phyloP scores from a whole-genome alignment of 495 filamentous ascomycete genomes.

The Pyrenula aspistea region DNA sequence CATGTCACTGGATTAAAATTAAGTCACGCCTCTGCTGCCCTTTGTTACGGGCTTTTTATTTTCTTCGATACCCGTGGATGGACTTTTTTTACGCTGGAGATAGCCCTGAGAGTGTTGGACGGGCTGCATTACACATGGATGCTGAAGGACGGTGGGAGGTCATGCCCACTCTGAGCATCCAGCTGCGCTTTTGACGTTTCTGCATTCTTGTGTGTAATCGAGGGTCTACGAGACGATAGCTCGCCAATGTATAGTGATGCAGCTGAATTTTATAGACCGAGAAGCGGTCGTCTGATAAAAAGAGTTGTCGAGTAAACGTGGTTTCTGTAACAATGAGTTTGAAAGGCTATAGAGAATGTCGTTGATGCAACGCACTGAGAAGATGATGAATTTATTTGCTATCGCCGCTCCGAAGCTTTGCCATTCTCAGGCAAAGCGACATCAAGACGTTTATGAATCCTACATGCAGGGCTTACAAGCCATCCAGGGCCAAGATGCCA shows the following conservation, averaged over 20 bases:
- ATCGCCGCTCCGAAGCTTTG: too few species aligned
- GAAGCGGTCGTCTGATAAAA: too few species aligned
- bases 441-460: too few species aligned
- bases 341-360: too few species aligned
- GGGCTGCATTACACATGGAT: neutral
- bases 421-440: too few species aligned
- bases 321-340: too few species aligned
- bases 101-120: neutral
- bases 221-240: neutral
- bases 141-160: neutral
- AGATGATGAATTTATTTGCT: too few species aligned
- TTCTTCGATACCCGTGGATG: neutral
- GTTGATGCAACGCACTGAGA: too few species aligned
- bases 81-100: neutral
- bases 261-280: too few species aligned
- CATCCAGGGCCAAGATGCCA: too few species aligned
- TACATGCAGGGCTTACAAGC: too few species aligned
- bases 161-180: neutral
- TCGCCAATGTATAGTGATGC: neutral
- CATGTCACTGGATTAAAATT: neutral
- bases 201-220: neutral
- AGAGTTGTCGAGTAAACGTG: too few species aligned
- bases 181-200: neutral
- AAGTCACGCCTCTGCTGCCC: neutral
- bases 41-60: neutral